Evolutionary conservation across 352 stramenopile species (phyloP), one percentile per base, ranked within the genome.

Genomic region (Pythium utonaiense): DNA sequence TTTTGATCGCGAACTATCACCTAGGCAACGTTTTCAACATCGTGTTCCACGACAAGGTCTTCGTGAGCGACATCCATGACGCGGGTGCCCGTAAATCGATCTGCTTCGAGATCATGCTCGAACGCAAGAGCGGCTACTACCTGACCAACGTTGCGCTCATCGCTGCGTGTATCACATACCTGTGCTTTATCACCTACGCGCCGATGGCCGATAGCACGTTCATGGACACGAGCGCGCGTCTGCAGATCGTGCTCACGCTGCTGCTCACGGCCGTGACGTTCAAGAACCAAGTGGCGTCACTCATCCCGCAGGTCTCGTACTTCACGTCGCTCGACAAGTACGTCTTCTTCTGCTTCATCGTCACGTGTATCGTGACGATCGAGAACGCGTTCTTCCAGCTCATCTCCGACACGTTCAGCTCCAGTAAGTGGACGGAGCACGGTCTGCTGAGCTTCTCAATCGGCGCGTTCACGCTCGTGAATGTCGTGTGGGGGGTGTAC

Each of bases 291-390:
- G 73, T 86, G 1, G 68, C 73, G n/a, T 67, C 64, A 1, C 42
- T 79, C 0, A 77, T 86, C 6, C 80, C 80, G 14, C 73, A 86
- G 40, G 73, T 90, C 2, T 83, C 78, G 50, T 90, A 90, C 47
- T 80, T 86, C 34, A 88, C 80, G 31, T 69, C 68, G 13, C 55
- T 88, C 21, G 78, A 88, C 55, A 65, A 71, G 50, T 88, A 86
- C 40, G 74, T 88, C 2, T 83, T 80, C 41, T 83, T 86, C 61
- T 86, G 75, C 70, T 88, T 88, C 57, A 59, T 86, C 10, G 68
- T 86, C 31, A 64, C 76, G 10, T 83, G 66, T 24, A 24, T 77
- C 10, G 74, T 88, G 16, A 76, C 74, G 21, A 47, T 88, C 25
- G 78, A 84, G 59, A 88, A 86, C 44, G 71, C 78, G 3, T 53